These are phyloP conservation scores for Elsinoe australis DNA, from an alignment of 2,329 filamentous ascomycete genomes.

Conservation along the genomic window DNA sequence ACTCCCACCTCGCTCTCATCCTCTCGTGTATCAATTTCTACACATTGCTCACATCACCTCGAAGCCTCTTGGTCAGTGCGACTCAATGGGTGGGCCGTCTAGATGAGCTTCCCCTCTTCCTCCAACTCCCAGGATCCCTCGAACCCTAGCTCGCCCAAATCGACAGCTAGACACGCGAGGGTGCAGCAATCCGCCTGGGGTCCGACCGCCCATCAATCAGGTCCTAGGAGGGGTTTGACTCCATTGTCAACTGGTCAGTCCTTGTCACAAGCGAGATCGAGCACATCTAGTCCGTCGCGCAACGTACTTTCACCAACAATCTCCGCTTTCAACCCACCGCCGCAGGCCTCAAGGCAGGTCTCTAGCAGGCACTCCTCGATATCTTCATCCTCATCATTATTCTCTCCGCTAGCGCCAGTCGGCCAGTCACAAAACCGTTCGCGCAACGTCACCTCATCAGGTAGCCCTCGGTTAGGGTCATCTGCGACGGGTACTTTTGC, in stretches of 20 bases:
- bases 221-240: constrained; percentile 49
- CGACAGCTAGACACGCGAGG: constrained; percentile 35
- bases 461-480: constrained; percentile 47
- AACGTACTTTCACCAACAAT: constrained; percentile 45
- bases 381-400: constrained; percentile 48
- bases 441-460: constrained; percentile 49
- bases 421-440: constrained; percentile 49
- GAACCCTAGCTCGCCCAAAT: constrained; percentile 24
- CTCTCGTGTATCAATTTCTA: constrained; percentile 1
- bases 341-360: constrained; percentile 44
- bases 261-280: constrained; percentile 34
- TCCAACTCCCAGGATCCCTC: constrained; percentile 29
- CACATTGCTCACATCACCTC: neutral
- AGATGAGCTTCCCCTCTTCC: constrained; percentile 51
- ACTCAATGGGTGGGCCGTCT: constrained; percentile 28
- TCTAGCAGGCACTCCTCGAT: constrained; percentile 48
- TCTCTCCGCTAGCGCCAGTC: constrained; percentile 45
- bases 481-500: constrained; percentile 45
- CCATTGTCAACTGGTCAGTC: constrained; percentile 49
- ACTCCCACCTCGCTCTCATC: too few relatives aligned
- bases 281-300: constrained; percentile 43
- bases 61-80: constrained; percentile 11
- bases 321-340: constrained; percentile 47
- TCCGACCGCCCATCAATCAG: constrained; percentile 47
- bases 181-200: constrained; percentile 52